Evolutionary conservation across 2,329 filamentous ascomycete genomes (phyloP).

Genomic region (Cercospora janseana): DNA sequence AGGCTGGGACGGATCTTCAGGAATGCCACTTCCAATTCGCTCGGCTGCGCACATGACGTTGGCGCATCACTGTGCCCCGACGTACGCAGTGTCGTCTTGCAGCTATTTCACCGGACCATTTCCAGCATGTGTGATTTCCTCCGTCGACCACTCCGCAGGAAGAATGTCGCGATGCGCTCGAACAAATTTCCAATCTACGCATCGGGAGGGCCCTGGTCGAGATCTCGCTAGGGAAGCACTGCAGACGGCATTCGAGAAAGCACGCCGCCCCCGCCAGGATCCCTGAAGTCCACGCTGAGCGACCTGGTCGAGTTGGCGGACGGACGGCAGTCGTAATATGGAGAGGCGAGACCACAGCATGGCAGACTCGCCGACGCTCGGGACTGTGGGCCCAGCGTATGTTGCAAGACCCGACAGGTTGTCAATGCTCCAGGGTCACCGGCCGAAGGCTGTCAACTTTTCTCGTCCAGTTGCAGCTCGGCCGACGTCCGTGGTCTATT

Average conservation of each 20-base stretch:
- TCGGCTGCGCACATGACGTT: background rate
- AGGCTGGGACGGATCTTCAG: constrained; percentile 2
- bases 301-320: background rate
- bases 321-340: background rate
- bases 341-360: background rate
- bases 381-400: no score
- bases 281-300: background rate
- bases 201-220: no score
- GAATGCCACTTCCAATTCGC: constrained; percentile 1
- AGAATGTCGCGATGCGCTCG: background rate
- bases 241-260: no score
- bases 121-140: no score
- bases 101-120: no score
- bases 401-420: background rate
- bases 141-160: background rate
- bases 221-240: no score
- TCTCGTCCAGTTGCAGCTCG: constrained; percentile 6
- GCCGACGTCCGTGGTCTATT: background rate
- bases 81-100: no score
- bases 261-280: no score
- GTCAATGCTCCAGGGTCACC: background rate
- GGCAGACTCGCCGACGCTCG: constrained; percentile 2
- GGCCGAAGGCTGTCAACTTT: constrained; percentile 12
- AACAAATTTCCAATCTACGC: no score
- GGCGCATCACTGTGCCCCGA: no score